These are phyloP conservation scores for Verticillium nubilum DNA, from an alignment of 2,329 filamentous ascomycete genomes.

Conservation along the genomic window DNA sequence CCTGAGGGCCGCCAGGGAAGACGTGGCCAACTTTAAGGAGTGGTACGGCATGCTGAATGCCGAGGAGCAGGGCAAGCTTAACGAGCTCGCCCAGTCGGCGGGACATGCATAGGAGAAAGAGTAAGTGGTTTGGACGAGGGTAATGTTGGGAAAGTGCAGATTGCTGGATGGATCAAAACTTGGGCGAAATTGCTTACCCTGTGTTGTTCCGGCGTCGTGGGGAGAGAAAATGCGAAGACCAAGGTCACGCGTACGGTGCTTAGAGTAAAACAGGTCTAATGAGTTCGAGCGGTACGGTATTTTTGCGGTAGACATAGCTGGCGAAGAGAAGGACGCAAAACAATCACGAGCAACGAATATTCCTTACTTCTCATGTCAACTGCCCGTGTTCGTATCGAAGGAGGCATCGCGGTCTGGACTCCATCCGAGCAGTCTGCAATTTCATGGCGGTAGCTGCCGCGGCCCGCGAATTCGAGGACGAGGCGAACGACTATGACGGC, in stretches of 20 bases:
- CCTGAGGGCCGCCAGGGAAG: constrained; percentile 49
- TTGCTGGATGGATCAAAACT: background rate
- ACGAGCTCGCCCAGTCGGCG: constrained; percentile 35
- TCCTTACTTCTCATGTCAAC: too few relatives aligned
- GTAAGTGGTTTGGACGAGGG: background rate
- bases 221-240: background rate
- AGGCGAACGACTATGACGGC: too few relatives aligned
- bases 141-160: background rate
- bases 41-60: constrained; percentile 52
- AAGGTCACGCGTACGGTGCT: background rate
- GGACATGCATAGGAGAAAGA: background rate
- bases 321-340: background rate
- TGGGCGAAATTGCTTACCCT: background rate
- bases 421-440: too few relatives aligned
- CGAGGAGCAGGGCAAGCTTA: constrained; percentile 51
- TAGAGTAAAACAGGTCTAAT: background rate
- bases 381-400: too few relatives aligned
- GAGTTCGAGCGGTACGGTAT: background rate
- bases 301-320: background rate
- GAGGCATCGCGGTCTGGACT: too few relatives aligned
- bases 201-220: background rate
- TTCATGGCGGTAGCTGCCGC: too few relatives aligned
- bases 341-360: background rate
- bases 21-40: constrained; percentile 48
- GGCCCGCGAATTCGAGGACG: too few relatives aligned